These are phyloP conservation scores for Phylloporus sp. DNA, from an alignment of 768 basidiomycete genomes.

Conservation along the genomic window DNA sequence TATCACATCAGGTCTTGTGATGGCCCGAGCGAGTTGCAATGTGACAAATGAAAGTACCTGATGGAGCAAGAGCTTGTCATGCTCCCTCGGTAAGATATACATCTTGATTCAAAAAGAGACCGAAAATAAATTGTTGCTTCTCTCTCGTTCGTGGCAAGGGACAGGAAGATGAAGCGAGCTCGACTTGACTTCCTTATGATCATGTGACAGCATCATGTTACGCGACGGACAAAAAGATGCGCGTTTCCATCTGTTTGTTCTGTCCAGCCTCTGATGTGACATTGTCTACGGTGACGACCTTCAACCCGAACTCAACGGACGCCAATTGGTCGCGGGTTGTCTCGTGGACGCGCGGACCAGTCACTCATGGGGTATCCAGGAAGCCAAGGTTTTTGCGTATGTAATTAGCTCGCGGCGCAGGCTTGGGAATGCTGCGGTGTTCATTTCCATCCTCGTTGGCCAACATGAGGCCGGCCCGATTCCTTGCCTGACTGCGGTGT, in stretches of 20 bases:
- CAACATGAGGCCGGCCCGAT: not conserved
- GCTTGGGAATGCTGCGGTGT: no score
- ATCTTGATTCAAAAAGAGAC: no score
- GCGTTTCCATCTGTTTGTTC: not conserved
- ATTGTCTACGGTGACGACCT: constrained; percentile 4
- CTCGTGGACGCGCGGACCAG: not conserved
- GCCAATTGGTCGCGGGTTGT: not conserved
- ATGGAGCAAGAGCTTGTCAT: constrained; percentile 69
- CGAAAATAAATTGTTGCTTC: no score
- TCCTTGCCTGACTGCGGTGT: constrained; percentile 4
- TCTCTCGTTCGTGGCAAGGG: constrained; percentile 8
- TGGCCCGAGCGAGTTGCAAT: not conserved
- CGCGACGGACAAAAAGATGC: not conserved
- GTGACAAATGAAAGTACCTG: constrained; percentile 38
- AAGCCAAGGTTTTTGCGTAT: no score
- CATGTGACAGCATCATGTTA: constrained; percentile 9
- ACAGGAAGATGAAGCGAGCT: not conserved
- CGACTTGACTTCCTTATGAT: not conserved
- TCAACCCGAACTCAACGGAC: not conserved
- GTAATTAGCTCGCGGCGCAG: no score
- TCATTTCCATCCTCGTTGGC: constrained; percentile 1
- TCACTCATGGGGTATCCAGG: not conserved
- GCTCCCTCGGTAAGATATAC: constrained; percentile 71
- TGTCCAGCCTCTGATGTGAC: not conserved
- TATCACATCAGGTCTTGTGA: not conserved